Base-by-base conservation (phyloP, 2,329 filamentous ascomycete genomes). In the Cordyceps cateniannulata region DNA sequence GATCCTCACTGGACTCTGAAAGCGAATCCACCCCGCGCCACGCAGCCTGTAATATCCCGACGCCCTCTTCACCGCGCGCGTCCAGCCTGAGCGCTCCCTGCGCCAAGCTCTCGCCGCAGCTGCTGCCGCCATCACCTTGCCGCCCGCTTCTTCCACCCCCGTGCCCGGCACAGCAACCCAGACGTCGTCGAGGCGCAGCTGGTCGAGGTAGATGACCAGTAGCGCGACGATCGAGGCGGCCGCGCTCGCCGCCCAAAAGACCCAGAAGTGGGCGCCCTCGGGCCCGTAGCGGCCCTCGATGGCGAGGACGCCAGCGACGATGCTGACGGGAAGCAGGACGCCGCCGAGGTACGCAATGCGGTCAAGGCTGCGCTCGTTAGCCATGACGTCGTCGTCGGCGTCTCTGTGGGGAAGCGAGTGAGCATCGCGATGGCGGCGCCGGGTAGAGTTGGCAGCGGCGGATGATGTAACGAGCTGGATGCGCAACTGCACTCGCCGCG, bases 271-370 rank as follows among this genome's bases (percentile, higher is more conserved):
- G 18, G 63, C 35, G 0, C 72, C 72, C n/a, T 69, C 72, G 0
- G 80, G 79, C 0, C 73, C 74, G 64, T 75, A 82, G 1, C 72
- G 67, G 8, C 76, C 76, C 29, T 76, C 73, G 69, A 82, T 81
- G 16, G 76, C 77, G 16, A 82, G 69, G 9, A 82, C 72, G 14
- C 77, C 73, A 0, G 79, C 76, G 5, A 82, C 75, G 16, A 82
- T 72, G 4, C 76, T 78, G 20, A 81, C 66, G 2, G 80, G 80
- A 1, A 81, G 72, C 5, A 82, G 69, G 1, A 81, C 66, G 0
- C 78, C 80, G 52, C 79, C 80, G 12, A 82, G 72, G 67, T 82
- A 82, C 1, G 77, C 71, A 16, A 82, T 76, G 6, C 80, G 76
- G 67, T 79, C 75, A 8, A 81, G 72, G 22, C 75, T 73, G 18